Percentiles rank a stretch among this genome's conserved stretches.
Conservation (phyloP, 2,329 filamentous ascomycete genomes). For the Paecilomyces dactylethromorphus region DNA sequence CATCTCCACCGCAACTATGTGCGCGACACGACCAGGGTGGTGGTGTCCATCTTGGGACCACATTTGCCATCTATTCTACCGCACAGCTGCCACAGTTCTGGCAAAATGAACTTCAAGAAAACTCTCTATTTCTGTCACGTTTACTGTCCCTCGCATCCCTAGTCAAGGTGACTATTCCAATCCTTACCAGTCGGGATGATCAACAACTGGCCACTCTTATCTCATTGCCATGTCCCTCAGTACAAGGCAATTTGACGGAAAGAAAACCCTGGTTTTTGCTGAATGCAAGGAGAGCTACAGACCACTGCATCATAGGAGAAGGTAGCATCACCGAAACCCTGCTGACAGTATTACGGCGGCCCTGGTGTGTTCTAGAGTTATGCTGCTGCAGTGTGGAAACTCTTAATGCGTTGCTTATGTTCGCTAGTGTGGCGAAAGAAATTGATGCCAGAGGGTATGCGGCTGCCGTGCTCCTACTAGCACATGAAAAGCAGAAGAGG, state of each 20-base stretch:
- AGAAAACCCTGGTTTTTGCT: conserved; percentile 5
- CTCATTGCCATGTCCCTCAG: neutral
- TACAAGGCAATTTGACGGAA: neutral
- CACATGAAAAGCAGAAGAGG: conserved; percentile 3
- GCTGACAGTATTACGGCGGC: conserved; percentile 2
- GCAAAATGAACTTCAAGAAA: neutral
- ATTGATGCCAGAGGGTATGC: conserved; percentile 1
- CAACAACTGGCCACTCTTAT: neutral
- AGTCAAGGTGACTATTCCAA: neutral
- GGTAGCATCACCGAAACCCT: conserved; percentile 1
- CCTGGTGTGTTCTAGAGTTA: conserved; percentile 8
- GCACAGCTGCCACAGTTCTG: neutral
- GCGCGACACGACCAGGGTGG: neutral
- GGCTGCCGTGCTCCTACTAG: conserved; percentile 5
- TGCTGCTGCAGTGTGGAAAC: conserved; percentile 1
- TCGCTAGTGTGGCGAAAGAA: conserved; percentile 3
- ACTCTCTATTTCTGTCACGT: neutral
- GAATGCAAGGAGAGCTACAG: conserved; percentile 2
- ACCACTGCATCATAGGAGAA: conserved; percentile 7
- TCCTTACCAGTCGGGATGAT: neutral
- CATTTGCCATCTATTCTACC: neutral
- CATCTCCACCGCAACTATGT: neutral
- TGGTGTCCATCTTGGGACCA: neutral
- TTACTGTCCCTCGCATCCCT: neutral
- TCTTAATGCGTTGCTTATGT: neutral